These are phyloP conservation scores for Nothomitra cinnamomea DNA, from an alignment of 2,329 filamentous ascomycete genomes.

Conservation along the genomic window DNA sequence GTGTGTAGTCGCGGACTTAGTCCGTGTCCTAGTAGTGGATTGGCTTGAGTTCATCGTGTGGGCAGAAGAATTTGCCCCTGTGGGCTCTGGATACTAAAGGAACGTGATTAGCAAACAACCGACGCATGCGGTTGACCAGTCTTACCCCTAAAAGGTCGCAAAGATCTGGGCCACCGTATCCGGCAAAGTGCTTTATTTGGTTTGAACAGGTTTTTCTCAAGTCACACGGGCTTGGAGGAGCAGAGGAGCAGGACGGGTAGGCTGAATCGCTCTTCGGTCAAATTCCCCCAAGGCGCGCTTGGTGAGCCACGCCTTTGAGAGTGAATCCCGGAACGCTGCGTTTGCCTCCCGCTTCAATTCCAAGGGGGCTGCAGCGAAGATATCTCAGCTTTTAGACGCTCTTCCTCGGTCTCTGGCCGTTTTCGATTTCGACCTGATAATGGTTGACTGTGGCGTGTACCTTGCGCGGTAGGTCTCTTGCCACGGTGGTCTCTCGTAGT, in stretches of 20 bases:
- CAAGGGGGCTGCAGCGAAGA: slow-evolving; percentile 4
- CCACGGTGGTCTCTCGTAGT: too few species aligned
- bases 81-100: too few species aligned
- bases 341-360: slow-evolving; percentile 6
- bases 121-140: slow-evolving; percentile 7
- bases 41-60: slow-evolving; percentile 13
- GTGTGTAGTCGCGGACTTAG: slow-evolving; percentile 10
- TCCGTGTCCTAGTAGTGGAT: slow-evolving; percentile 9
- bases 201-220: neutral
- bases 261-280: slow-evolving; percentile 12
- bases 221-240: neutral
- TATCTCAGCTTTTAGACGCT: neutral
- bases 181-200: slow-evolving; percentile 16
- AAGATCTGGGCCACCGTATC: slow-evolving; percentile 21
- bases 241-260: neutral
- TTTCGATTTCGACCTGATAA: slow-evolving; percentile 6
- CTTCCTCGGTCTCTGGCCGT: slow-evolving; percentile 3
- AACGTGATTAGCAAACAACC: slow-evolving; percentile 4
- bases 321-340: slow-evolving; percentile 16
- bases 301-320: slow-evolving; percentile 16
- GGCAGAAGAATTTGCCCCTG: slow-evolving; percentile 8
- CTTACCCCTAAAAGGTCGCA: slow-evolving; percentile 20
- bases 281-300: slow-evolving; percentile 16
- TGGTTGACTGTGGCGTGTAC: neutral
- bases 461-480: neutral